Conservation (phyloP, 2,329 filamentous ascomycete genomes). For the Periconia macrospinosa region DNA sequence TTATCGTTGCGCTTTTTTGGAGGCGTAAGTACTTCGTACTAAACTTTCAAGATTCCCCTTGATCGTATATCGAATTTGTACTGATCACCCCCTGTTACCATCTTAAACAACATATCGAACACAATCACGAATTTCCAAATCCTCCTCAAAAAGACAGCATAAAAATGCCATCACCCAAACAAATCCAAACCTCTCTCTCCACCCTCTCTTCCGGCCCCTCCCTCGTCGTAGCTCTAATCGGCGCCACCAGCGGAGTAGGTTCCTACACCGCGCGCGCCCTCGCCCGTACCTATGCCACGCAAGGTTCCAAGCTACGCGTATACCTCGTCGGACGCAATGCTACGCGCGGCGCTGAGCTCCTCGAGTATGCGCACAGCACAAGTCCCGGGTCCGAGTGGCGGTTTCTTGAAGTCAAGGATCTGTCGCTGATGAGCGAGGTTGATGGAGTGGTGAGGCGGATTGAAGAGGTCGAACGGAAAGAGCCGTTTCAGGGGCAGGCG, state of each 20-base stretch:
- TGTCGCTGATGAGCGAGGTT: constrained; percentile 39
- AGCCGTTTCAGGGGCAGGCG: constrained; percentile 18
- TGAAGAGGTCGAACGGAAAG: constrained; percentile 21
- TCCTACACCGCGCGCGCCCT: constrained; percentile 23
- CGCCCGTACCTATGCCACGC: constrained; percentile 16
- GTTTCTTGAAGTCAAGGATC: constrained; percentile 36
- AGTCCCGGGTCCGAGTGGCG: constrained; percentile 36
- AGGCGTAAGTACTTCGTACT: too few relatives aligned
- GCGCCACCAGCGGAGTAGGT: constrained; percentile 30
- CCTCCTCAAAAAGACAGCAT: too few relatives aligned
- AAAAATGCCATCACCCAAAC: background rate
- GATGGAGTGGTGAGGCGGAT: constrained; percentile 36
- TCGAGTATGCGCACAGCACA: constrained; percentile 26
- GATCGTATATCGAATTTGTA: too few relatives aligned
- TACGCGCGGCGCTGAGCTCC: constrained; percentile 24
- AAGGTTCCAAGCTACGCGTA: constrained; percentile 31
- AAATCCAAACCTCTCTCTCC: constrained; percentile 15
- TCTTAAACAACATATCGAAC: too few relatives aligned
- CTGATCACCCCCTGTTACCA: too few relatives aligned
- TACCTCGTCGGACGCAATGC: constrained; percentile 38
- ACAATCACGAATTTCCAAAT: too few relatives aligned
- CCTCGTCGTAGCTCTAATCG: constrained; percentile 22
- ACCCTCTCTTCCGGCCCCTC: constrained; percentile 18
- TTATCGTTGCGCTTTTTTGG: too few relatives aligned
- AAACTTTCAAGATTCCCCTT: too few relatives aligned